Evolutionary conservation across 768 basidiomycete species (phyloP).

Genomic region (Phaeotremella skinneri): DNA sequence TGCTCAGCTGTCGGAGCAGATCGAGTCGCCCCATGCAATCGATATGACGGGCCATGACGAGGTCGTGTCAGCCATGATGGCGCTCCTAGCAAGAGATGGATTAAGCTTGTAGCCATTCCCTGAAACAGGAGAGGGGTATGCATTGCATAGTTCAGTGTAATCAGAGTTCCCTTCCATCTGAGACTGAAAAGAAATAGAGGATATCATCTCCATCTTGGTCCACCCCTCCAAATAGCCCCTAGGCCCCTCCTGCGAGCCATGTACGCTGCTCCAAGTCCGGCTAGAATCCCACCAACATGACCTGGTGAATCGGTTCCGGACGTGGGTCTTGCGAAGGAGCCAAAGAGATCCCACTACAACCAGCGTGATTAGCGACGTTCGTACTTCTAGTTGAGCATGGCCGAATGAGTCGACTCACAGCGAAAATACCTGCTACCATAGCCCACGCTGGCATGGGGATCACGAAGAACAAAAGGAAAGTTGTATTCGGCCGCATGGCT

Average conservation of each 20-base stretch:
- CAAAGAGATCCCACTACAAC: conserved; percentile 49
- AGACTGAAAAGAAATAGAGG: neutral
- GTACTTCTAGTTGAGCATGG: neutral
- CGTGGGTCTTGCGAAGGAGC: conserved; percentile 24
- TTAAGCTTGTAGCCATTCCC: conserved; percentile 21
- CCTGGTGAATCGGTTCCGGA: conserved; percentile 46
- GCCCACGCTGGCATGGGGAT: conserved; percentile 49
- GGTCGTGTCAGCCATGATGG: conserved; percentile 56
- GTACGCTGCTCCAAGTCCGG: conserved; percentile 42
- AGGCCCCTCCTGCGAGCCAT: conserved; percentile 28
- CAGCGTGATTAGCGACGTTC: conserved; percentile 3
- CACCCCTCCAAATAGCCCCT: conserved; percentile 17
- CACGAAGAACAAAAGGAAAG: conserved; percentile 49
- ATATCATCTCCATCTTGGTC: neutral
- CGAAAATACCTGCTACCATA: conserved; percentile 46
- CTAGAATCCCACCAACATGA: conserved; percentile 47
- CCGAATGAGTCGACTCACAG: conserved; percentile 27
- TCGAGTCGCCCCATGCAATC: conserved; percentile 62
- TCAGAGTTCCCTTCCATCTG: too few species aligned
- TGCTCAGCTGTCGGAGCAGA: conserved; percentile 62
- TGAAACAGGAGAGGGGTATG: too few species aligned
- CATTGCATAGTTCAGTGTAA: too few species aligned
- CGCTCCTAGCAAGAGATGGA: conserved; percentile 52
- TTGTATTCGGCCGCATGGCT: conserved; percentile 42
- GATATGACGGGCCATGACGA: conserved; percentile 58